Evolutionary conservation across 768 basidiomycete genomes (phyloP), one percentile per base, ranked within the genome.

Genomic region (Galerina marginata): DNA sequence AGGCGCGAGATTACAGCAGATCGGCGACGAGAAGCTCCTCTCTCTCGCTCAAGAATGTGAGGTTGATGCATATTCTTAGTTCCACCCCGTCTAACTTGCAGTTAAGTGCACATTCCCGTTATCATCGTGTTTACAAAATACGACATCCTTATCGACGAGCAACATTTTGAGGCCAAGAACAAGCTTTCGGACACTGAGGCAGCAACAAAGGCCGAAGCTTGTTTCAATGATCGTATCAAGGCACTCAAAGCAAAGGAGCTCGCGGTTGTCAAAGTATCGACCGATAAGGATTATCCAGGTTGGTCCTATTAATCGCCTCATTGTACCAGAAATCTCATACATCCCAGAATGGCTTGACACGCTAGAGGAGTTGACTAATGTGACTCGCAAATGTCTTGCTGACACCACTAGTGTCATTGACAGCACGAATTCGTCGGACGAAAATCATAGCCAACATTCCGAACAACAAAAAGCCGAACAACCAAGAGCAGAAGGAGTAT

Each of bases 121-220:
- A 66, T 74, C 16, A 64, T 67, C 16, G 68, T 74, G 15, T 74
- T 74, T 56, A 74, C 73, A 10, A 71, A 74, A 54, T 73, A 67
- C 47, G 73, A 74, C 58, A 48, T 55, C 10, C 66, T 73, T 10
- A 54, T 66, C 42, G 59, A 58, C 0, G 47, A 58, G n/a, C 45
- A 56, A n/a, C 45, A 33, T 6, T 54, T 23, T 9, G 7, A 23
- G 9, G 16, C 11, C 12, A 14, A n/a, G 25, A 26, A 20, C 14
- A 20, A 46, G 25, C 10, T 20, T 46, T n/a, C 26, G 1, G 16
- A 47, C 6, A 1, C 1, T 4, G 29, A 37, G n/a, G 15, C 38
- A 4, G 49, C 36, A 37, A 37, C 9, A 23, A 9, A 37, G 15
- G 49, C 49, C 3, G 49, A 51, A 16, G 33, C 6, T 3, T 38